A percentile compares a stretch with the other conserved stretches of the same genome.
These are phyloP conservation scores for Fraxinus platypoda DNA, from an alignment of 305 asterid genomes.

Conservation along the genomic window DNA sequence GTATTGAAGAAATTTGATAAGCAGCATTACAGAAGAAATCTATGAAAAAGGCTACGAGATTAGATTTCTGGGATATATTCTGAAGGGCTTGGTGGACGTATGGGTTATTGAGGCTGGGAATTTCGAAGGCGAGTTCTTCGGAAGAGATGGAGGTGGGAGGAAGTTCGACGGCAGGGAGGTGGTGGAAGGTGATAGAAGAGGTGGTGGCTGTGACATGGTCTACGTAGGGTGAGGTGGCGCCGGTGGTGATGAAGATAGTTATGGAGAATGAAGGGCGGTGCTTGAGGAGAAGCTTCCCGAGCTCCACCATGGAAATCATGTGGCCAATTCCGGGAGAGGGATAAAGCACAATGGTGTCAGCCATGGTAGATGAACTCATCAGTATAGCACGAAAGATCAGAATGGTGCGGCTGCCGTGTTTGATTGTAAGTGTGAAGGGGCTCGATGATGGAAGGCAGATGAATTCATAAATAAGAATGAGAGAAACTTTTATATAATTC, in stretches of 20 bases:
- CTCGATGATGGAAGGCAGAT: too few species aligned
- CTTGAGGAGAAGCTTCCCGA: conserved; percentile 34
- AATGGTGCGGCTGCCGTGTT: too few species aligned
- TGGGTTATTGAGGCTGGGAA: conserved; percentile 41
- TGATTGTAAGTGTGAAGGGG: too few species aligned
- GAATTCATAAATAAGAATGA: too few species aligned
- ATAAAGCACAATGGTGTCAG: conserved; percentile 30
- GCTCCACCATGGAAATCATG: conserved; percentile 23
- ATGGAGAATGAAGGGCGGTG: conserved; percentile 37
- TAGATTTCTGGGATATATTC: conserved; percentile 29
- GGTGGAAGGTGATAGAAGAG: conserved; percentile 36
- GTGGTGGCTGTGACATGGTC: not conserved
- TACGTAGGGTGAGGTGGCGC: not conserved
- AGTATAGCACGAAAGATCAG: not conserved
- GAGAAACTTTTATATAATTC: too few species aligned
- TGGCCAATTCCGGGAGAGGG: conserved; percentile 30
- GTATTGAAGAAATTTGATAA: conserved; percentile 20
- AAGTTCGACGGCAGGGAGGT: conserved; percentile 23
- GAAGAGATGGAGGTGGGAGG: conserved; percentile 21
- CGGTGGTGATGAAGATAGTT: conserved; percentile 29
- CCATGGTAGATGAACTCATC: conserved; percentile 23
- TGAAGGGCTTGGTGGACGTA: conserved; percentile 27
- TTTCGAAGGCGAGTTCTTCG: conserved; percentile 31
- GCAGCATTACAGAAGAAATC: conserved; percentile 50
- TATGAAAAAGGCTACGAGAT: conserved; percentile 36